Evolutionary conservation across 2,329 filamentous ascomycete genomes (phyloP), one percentile per base, ranked within the genome.

Genomic region (Balansia obtecta): DNA sequence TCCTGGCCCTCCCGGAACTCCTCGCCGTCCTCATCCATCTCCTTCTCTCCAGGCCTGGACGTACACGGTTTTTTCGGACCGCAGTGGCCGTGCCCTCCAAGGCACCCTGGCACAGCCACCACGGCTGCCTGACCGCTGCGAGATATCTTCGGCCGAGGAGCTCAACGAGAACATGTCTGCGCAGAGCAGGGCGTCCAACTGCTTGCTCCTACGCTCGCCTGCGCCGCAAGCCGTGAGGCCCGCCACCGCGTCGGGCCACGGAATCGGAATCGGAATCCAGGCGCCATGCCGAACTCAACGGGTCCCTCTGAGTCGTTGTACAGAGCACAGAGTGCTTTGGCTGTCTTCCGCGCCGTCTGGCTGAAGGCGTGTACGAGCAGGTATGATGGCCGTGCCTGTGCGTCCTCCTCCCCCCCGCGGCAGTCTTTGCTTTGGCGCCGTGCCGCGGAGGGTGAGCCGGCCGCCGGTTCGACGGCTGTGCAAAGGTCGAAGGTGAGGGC

Each of bases 381-480:
- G 67, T 90, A 90, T 16, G 73, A 72, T 51, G 71, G 76, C 87
- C 87, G 93, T 62, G 84, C 73, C 58, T 85, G 76, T 0, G 85
- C 82, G 65, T 85, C 77, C 1, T 74, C 63, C 8, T 69, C 61
- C n/a, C n/a, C n/a, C n/a, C n/a, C n/a, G n/a, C 0, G 70, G 64
- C 2, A 78, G 74, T 15, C 71, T 73, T 12, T 66, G 54, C 38
- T 71, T 76, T 9, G 77, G 60, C 6, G 82, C 62, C 39, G 69
- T 68, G 33, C 82, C 70, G 39, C 73, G 71, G 11, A 70, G 61
- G 22, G 67, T 63, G 45, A 93, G 74, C 49, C 79, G 71, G 71
- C 51, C 86, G 82, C 86, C 86, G 91, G 70, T 91, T 91, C 76
- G 44, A 93, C 86, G 55, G 83, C 80, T 1, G 88, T 93, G 56